A percentile compares a stretch with the other conserved stretches of the same genome.
phyloP scores from a whole-genome alignment of 352 stramenopile species.

The Plasmopara muralis region DNA sequence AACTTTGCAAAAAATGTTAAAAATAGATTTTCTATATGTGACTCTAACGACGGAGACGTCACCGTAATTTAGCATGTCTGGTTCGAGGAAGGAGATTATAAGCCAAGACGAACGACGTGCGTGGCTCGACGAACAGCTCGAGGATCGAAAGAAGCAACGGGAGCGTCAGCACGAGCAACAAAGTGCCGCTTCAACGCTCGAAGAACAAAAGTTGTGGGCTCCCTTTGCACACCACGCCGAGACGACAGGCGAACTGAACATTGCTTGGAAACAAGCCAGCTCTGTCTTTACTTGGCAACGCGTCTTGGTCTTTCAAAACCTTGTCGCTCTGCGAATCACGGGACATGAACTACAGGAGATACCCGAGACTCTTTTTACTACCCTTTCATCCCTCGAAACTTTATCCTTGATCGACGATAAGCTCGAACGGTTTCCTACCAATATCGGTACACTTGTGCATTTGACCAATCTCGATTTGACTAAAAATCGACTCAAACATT shows the following conservation, averaged over 20 bases:
- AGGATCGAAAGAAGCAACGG: slow-evolving; percentile 35
- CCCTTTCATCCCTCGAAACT: slow-evolving; percentile 31
- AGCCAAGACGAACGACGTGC: slow-evolving; percentile 28
- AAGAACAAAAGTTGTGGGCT: slow-evolving; percentile 40
- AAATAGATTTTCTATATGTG: too few species aligned
- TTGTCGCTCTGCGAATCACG: slow-evolving; percentile 50
- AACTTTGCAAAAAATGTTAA: too few species aligned
- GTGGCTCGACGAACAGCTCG: slow-evolving; percentile 44
- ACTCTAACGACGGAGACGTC: too few species aligned
- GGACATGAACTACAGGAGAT: slow-evolving; percentile 34
- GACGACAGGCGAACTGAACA: slow-evolving; percentile 49
- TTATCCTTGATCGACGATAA: slow-evolving; percentile 46
- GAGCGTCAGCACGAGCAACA: slow-evolving; percentile 29
- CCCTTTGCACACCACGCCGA: slow-evolving; percentile 34
- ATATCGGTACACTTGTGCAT: slow-evolving; percentile 25
- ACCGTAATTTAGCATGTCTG: too few species aligned
- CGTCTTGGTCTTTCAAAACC: slow-evolving; percentile 33
- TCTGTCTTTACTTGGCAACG: slow-evolving; percentile 50
- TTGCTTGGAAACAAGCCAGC: slow-evolving; percentile 53
- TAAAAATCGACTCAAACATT: slow-evolving; percentile 41
- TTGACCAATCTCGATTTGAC: slow-evolving; percentile 53
- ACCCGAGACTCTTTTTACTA: slow-evolving; percentile 19
- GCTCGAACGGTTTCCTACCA: slow-evolving; percentile 42
- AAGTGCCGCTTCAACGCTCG: slow-evolving; percentile 22
- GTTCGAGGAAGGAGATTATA: neutral